Conservation (phyloP, 768 basidiomycete genomes). For the Asterophora parasitica region DNA sequence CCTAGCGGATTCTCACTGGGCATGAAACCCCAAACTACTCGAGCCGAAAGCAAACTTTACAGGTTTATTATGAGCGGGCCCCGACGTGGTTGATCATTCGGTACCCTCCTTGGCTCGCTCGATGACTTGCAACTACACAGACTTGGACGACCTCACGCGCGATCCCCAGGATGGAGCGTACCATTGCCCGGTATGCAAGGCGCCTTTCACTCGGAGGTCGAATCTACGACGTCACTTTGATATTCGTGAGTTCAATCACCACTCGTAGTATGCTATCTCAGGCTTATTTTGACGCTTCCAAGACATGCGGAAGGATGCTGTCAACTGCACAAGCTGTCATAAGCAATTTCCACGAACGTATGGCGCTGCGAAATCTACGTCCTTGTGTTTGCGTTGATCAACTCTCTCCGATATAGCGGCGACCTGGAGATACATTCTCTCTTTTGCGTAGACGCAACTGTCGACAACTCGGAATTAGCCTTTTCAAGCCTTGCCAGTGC, state of each 20-base stretch:
- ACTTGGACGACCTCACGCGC: not conserved
- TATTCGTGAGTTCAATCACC: not conserved
- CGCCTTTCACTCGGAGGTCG: not conserved
- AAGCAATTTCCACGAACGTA: too few species aligned
- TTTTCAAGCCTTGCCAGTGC: not conserved
- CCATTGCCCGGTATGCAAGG: not conserved
- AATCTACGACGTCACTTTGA: slow-evolving; percentile 1
- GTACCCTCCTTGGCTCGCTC: too few species aligned
- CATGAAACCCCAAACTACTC: too few species aligned
- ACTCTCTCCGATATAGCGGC: not conserved
- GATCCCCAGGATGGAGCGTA: not conserved
- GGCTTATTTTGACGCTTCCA: not conserved
- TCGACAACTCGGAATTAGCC: not conserved
- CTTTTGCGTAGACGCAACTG: not conserved
- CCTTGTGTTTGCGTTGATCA: not conserved
- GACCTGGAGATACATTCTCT: not conserved
- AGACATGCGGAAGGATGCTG: too few species aligned
- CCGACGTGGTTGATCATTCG: too few species aligned
- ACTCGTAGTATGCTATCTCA: not conserved
- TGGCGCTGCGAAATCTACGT: not conserved
- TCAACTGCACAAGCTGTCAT: too few species aligned
- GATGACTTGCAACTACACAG: too few species aligned
- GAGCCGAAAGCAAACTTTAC: too few species aligned
- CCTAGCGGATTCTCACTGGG: too few species aligned
- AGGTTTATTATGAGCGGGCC: too few species aligned